Conservation (phyloP, 306 rosid species). For the Castanea mollissima region DNA sequence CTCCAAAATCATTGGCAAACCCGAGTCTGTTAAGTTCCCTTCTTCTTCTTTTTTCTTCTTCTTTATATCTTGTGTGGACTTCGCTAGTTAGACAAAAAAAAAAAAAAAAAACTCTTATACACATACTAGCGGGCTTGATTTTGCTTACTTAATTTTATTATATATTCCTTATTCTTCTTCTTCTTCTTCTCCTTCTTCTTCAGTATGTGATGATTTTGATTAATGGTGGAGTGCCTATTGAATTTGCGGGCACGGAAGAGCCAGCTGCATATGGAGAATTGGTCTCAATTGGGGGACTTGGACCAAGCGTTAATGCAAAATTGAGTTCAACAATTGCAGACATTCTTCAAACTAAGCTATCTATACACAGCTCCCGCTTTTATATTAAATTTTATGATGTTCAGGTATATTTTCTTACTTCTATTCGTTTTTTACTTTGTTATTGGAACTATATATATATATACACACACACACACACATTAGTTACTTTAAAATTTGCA, state of each 20-base stretch:
- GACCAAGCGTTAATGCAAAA: conserved; percentile 74
- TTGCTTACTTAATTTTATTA: neutral
- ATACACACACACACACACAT: no score
- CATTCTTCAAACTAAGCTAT: conserved; percentile 81
- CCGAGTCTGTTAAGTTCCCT: conserved; percentile 69
- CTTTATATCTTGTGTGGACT: neutral
- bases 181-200: conserved; percentile 9
- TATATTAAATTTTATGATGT: conserved; percentile 83
- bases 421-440: neutral
- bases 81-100: no score
- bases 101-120: no score
- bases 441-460: neutral
- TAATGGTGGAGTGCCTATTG: conserved; percentile 81
- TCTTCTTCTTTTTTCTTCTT: neutral
- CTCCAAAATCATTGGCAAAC: conserved; percentile 84
- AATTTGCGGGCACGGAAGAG: conserved; percentile 83
- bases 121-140: no score
- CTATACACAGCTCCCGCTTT: conserved; percentile 79
- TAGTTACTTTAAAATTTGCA: neutral
- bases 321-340: conserved; percentile 88
- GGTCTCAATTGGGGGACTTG: conserved; percentile 86
- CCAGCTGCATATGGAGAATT: conserved; percentile 95
- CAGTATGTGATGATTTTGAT: conserved; percentile 95
- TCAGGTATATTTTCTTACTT: conserved; percentile 42
- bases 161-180: neutral